Percentiles rank a stretch among this genome's conserved stretches.
These are phyloP conservation scores for Colletotrichum theobromicola DNA, from an alignment of 2,329 filamentous ascomycete species.

Conservation along the genomic window DNA sequence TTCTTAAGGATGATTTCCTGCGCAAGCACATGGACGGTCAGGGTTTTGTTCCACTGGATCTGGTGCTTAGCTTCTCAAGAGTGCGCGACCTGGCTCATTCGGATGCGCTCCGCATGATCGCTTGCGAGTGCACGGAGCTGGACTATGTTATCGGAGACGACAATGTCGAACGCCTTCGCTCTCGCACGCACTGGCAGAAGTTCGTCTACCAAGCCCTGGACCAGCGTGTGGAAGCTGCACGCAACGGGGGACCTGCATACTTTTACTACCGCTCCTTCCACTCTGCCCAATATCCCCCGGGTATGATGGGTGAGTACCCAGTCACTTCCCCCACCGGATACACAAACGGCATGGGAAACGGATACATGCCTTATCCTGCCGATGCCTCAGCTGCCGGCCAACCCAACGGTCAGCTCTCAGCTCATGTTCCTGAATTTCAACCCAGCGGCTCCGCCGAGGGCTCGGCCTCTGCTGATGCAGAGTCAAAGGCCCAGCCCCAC, in stretches of 20 bases:
- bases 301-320: slow-evolving; percentile 30
- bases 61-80: slow-evolving; percentile 87
- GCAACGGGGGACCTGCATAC: slow-evolving; percentile 69
- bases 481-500: background rate
- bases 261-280: slow-evolving; percentile 33
- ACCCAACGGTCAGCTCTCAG: slow-evolving; percentile 55
- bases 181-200: slow-evolving; percentile 76
- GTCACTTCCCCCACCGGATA: slow-evolving; percentile 33
- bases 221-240: slow-evolving; percentile 75
- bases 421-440: slow-evolving; percentile 68
- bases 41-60: slow-evolving; percentile 82
- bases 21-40: slow-evolving; percentile 94
- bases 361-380: slow-evolving; percentile 5
- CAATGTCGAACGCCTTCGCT: slow-evolving; percentile 78
- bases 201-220: slow-evolving; percentile 76
- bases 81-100: slow-evolving; percentile 68
- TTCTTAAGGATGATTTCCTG: slow-evolving; percentile 90
- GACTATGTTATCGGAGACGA: slow-evolving; percentile 80
- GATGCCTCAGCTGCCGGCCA: slow-evolving; percentile 36
- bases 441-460: slow-evolving; percentile 33
- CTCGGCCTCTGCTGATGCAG: background rate
- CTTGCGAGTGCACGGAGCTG: slow-evolving; percentile 72
- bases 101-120: slow-evolving; percentile 47
- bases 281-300: slow-evolving; percentile 20
- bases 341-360: slow-evolving; percentile 25